These are phyloP conservation scores for Lasiodiplodia citricola DNA, from an alignment of 2,329 filamentous ascomycete genomes.

Conservation along the genomic window DNA sequence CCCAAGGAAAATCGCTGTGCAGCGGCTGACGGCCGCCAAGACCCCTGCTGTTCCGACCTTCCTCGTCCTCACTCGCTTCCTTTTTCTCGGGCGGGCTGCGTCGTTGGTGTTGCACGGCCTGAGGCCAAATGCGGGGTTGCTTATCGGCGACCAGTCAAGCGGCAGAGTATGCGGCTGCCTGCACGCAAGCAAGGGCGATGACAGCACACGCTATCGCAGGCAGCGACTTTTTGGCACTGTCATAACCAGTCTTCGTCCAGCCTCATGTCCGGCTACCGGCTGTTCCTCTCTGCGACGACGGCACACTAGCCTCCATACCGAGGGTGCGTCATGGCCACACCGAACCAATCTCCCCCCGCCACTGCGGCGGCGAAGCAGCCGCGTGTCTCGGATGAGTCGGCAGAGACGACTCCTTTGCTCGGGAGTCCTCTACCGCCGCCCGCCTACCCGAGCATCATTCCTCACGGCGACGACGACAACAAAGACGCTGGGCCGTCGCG, in stretches of 20 bases:
- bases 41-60: background rate
- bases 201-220: conserved; percentile 1
- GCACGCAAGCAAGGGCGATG: background rate
- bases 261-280: background rate
- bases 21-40: background rate
- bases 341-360: background rate
- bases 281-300: background rate
- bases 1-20: too few relatives aligned
- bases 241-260: background rate
- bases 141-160: conserved; percentile 16
- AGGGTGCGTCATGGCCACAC: background rate
- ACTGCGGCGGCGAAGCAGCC: background rate
- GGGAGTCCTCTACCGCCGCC: conserved; percentile 7
- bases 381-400: conserved; percentile 7
- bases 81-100: background rate
- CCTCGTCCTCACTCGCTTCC: conserved; percentile 3
- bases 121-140: conserved; percentile 20
- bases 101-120: conserved; percentile 10
- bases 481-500: background rate
- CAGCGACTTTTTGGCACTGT: background rate
- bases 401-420: conserved; percentile 8
- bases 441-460: conserved; percentile 3
- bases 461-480: background rate
- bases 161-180: conserved; percentile 15
- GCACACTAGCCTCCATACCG: background rate